These are phyloP conservation scores for Eucalyptus regnans DNA, from an alignment of 345 rosid species.

Conservation along the genomic window DNA sequence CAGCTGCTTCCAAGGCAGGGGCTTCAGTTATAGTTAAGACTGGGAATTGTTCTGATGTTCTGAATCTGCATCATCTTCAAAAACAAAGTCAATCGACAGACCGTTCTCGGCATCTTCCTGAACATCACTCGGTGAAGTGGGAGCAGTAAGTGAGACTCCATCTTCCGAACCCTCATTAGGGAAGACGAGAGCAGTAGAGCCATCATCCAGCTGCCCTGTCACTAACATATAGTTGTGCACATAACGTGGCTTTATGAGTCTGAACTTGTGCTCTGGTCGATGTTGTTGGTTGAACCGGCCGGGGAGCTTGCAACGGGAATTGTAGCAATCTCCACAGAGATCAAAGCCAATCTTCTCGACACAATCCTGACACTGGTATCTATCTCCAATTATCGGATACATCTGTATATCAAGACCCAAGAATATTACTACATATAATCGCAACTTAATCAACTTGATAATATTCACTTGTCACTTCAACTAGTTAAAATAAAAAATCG, in stretches of 20 bases:
- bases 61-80: neutral
- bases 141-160: neutral
- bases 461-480: neutral
- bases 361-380: conserved; percentile 69
- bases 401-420: conserved; percentile 22
- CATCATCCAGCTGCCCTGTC: no score
- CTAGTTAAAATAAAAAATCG: neutral
- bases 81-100: neutral
- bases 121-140: neutral
- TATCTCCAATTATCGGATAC: conserved; percentile 65
- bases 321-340: conserved; percentile 78
- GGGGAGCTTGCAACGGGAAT: conserved; percentile 38
- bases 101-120: neutral
- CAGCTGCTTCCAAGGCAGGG: neutral
- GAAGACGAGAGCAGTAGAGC: no score
- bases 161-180: no score
- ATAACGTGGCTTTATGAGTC: neutral
- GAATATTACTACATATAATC: neutral
- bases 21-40: neutral
- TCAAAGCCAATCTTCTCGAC: conserved; percentile 58
- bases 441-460: neutral
- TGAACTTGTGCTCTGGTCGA: conserved; percentile 64
- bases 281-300: conserved; percentile 94
- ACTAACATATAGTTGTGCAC: no score
- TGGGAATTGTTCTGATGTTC: neutral